These are phyloP conservation scores for Cupressus sempervirens DNA, from an alignment of 75 land plant species.

Conservation along the genomic window DNA sequence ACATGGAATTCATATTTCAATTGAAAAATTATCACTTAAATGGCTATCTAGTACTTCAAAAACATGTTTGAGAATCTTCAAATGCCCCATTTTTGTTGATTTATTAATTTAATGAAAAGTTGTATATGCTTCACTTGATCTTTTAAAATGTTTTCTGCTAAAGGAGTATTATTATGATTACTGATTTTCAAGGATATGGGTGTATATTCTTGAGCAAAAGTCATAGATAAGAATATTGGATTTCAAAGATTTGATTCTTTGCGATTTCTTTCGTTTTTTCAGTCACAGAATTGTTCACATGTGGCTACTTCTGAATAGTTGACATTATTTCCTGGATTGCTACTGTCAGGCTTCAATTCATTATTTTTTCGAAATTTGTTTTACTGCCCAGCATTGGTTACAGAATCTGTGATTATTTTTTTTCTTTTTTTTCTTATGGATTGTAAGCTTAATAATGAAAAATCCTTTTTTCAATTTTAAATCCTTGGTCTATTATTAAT, in stretches of 20 bases:
- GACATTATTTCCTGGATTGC: not conserved
- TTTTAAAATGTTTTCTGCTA: not conserved
- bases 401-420: not conserved
- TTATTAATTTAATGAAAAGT: not conserved
- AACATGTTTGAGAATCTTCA: not conserved
- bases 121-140: not conserved
- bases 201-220: not conserved
- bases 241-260: not conserved
- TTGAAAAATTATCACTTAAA: not conserved
- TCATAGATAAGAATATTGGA: not conserved
- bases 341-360: not conserved
- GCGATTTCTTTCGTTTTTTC: not conserved
- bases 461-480: not conserved
- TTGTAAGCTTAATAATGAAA: not conserved
- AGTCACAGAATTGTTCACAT: not conserved
- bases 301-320: not conserved
- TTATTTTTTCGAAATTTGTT: not conserved
- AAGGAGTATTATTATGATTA: not conserved
- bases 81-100: not conserved
- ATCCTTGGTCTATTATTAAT: not conserved
- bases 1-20: not conserved
- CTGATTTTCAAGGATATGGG: not conserved
- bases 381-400: not conserved
- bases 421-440: not conserved
- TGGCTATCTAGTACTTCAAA: not conserved